Evolutionary conservation across 2,329 filamentous ascomycete genomes (phyloP).

Genomic region (Lomentospora prolificans): DNA sequence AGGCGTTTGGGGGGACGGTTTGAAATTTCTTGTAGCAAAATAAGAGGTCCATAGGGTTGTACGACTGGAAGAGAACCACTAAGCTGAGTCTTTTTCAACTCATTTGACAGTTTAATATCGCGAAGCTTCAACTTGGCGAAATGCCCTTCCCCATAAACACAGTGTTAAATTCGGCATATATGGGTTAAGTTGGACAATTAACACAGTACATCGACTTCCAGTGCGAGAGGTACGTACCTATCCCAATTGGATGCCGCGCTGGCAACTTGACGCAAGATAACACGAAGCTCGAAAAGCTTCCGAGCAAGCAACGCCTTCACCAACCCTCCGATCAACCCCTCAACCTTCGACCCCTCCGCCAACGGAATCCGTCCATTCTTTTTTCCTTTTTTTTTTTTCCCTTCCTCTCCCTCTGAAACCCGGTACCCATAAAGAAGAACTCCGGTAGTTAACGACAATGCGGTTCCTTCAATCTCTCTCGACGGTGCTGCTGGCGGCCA

Average conservation of each 20-base stretch:
- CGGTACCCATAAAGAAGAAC: neutral
- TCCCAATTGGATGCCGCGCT: constrained; percentile 2
- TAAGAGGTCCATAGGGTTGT: neutral
- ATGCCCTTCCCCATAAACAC: no score
- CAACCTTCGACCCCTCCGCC: constrained; percentile 7
- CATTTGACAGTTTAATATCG: no score
- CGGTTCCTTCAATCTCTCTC: constrained; percentile 25
- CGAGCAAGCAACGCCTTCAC: neutral
- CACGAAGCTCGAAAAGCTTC: constrained; percentile 8
- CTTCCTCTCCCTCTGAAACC: constrained; percentile 11
- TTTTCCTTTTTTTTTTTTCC: neutral
- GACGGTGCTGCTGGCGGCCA: constrained; percentile 35
- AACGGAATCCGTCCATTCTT: neutral
- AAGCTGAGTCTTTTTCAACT: neutral
- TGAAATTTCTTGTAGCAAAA: neutral
- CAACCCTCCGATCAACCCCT: constrained; percentile 9
- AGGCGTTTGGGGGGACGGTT: neutral
- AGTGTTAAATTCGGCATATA: neutral
- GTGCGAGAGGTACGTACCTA: constrained; percentile 1
- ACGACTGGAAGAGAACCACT: neutral
- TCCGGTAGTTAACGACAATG: constrained; percentile 20
- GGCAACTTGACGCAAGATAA: constrained; percentile 8
- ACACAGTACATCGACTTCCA: neutral
- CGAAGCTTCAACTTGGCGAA: no score
- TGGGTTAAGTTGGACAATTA: neutral